Percentiles rank a stretch among this genome's conserved stretches.
These are phyloP conservation scores for Mycena rebaudengoi DNA, from an alignment of 768 basidiomycete genomes.

Conservation along the genomic window DNA sequence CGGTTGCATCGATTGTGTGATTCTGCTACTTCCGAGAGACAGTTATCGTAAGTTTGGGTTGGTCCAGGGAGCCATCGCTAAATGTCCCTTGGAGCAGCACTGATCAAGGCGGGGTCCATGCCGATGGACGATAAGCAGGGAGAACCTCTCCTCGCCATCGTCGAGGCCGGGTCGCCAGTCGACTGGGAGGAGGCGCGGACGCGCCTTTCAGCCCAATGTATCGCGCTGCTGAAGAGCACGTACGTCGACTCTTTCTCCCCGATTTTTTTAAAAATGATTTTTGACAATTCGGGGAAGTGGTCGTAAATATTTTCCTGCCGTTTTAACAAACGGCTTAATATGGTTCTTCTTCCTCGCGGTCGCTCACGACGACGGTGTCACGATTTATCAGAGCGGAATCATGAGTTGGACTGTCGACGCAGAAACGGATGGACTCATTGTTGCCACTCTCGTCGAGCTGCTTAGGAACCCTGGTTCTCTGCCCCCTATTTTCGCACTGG, in stretches of 20 bases:
- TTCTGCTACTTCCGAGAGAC: background rate
- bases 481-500: background rate
- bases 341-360: background rate
- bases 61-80: background rate
- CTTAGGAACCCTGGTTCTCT: background rate
- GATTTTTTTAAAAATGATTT: background rate
- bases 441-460: background rate
- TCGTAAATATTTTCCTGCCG: background rate
- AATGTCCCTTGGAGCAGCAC: background rate
- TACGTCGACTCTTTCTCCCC: background rate
- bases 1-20: background rate
- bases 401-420: background rate
- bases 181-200: background rate
- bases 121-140: background rate
- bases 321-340: background rate
- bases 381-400: background rate
- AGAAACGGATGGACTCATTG: background rate
- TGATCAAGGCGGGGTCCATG: background rate
- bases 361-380: background rate
- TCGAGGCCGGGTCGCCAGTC: background rate
- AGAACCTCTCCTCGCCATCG: background rate
- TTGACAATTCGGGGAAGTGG: background rate
- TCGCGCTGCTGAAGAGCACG: background rate
- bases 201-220: slow-evolving; percentile 3
- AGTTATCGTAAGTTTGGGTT: background rate